Evolutionary conservation across 1,284 basidiomycete genomes (phyloP).

Genomic region (Ustanciosporium gigantosporum): DNA sequence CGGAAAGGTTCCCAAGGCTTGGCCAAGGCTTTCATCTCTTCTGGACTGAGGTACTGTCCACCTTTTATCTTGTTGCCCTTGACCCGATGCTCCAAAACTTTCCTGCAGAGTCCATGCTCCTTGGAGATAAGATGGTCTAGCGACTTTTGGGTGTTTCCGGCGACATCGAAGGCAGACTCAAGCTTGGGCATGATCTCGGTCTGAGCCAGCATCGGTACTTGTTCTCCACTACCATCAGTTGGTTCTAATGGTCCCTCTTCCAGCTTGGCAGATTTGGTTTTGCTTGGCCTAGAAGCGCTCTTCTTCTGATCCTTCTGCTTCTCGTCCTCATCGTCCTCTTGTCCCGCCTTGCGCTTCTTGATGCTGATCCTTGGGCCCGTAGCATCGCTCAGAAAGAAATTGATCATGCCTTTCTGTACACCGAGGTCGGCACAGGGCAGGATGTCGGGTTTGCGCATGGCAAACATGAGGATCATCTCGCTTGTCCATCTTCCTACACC

Average conservation of each 20-base stretch:
- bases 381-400: conserved; percentile 45
- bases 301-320: conserved; percentile 7
- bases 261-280: neutral
- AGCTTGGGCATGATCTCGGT: conserved; percentile 29
- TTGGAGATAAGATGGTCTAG: conserved; percentile 20
- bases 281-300: conserved; percentile 1
- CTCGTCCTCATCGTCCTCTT: too few species aligned
- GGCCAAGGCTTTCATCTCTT: conserved; percentile 55
- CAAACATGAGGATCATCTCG: conserved; percentile 60
- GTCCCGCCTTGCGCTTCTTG: conserved; percentile 42
- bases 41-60: conserved; percentile 50
- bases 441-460: conserved; percentile 52
- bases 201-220: conserved; percentile 15
- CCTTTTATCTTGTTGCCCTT: conserved; percentile 57
- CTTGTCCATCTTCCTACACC: conserved; percentile 59
- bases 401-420: conserved; percentile 57
- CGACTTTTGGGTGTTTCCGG: neutral
- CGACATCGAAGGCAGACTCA: conserved; percentile 6
- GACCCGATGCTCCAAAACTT: conserved; percentile 35
- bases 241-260: conserved; percentile 8
- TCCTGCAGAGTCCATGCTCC: conserved; percentile 22
- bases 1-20: conserved; percentile 52
- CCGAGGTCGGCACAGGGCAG: conserved; percentile 57
- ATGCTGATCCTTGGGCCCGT: conserved; percentile 37
- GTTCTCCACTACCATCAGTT: conserved; percentile 14